These are phyloP conservation scores for Ustilago crameri DNA, from an alignment of 1,284 basidiomycete genomes.

Conservation along the genomic window DNA sequence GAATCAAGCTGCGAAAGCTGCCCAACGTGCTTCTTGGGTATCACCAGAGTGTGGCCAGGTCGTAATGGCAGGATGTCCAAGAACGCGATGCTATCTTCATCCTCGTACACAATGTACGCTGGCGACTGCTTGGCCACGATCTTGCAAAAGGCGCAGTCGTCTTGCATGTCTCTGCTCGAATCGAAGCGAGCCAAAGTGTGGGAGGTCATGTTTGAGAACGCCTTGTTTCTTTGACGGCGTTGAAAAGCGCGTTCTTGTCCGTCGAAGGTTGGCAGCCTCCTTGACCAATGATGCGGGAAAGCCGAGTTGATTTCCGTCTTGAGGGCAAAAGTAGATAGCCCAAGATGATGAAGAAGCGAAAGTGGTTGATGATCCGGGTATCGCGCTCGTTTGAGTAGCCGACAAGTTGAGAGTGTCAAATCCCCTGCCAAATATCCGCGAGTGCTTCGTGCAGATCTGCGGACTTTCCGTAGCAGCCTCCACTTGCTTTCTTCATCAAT, in stretches of 20 bases:
- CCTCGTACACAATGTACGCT: constrained; percentile 59
- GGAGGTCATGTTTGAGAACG: constrained; percentile 25
- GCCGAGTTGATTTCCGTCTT: no score
- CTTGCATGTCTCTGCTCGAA: constrained; percentile 23
- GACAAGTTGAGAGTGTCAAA: background rate
- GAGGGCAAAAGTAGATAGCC: no score
- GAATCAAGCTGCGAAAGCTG: constrained; percentile 21
- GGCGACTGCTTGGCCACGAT: constrained; percentile 25
- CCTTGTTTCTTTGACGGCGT: no score
- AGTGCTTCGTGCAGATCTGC: background rate
- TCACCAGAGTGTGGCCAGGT: constrained; percentile 68
- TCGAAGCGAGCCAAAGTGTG: constrained; percentile 45
- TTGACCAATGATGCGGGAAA: background rate
- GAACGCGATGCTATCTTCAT: constrained; percentile 77
- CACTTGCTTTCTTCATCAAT: no score
- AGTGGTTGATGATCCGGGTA: background rate
- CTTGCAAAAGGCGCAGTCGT: constrained; percentile 47
- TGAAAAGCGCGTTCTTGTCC: no score
- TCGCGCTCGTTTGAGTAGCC: background rate
- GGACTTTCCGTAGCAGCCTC: no score
- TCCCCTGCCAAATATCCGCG: no score
- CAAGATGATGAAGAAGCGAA: background rate
- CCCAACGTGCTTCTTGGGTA: constrained; percentile 46
- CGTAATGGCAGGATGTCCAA: constrained; percentile 80
- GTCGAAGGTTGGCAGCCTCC: no score